A percentile compares a stretch with the other conserved stretches of the same genome.
Evolutionary conservation across 345 rosid species (phyloP).

Genomic region (Eutrema yunnanense): DNA sequence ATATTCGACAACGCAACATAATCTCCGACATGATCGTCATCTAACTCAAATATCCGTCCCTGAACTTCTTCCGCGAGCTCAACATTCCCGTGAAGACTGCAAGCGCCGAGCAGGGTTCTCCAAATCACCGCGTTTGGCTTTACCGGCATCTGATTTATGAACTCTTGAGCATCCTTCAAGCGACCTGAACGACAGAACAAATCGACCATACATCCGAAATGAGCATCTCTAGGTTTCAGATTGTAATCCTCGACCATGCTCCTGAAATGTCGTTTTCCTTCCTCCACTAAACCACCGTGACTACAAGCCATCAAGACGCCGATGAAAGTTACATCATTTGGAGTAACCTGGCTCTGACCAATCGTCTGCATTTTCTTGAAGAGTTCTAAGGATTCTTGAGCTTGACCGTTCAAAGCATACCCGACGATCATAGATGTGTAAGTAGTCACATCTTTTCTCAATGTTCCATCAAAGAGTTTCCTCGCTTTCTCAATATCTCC

Average conservation of each 20-base stretch:
- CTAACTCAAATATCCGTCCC: slow-evolving; percentile 26
- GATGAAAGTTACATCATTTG: slow-evolving; percentile 38
- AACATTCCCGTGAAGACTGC: slow-evolving; percentile 21
- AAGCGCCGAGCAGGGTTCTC: slow-evolving; percentile 35
- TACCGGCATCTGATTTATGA: slow-evolving; percentile 26
- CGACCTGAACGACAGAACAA: slow-evolving; percentile 34
- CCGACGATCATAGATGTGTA: slow-evolving; percentile 40
- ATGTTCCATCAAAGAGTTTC: slow-evolving; percentile 25
- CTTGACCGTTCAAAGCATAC: slow-evolving; percentile 36
- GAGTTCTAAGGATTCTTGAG: slow-evolving; percentile 29
- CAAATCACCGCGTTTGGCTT: slow-evolving; percentile 31
- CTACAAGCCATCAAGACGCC: slow-evolving; percentile 47
- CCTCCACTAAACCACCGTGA: slow-evolving; percentile 36
- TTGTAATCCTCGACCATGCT: slow-evolving; percentile 34
- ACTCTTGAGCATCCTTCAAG: slow-evolving; percentile 30
- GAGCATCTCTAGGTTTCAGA: slow-evolving; percentile 37
- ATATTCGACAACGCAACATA: slow-evolving; percentile 37
- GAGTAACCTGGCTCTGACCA: slow-evolving; percentile 12
- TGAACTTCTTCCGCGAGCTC: slow-evolving; percentile 30
- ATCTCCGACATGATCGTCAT: slow-evolving; percentile 26
- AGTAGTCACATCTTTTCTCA: slow-evolving; percentile 33
- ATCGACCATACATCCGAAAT: slow-evolving; percentile 41
- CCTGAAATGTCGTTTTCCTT: slow-evolving; percentile 27
- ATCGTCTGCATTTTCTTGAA: slow-evolving; percentile 29
- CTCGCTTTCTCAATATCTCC: slow-evolving; percentile 35